Evolutionary conservation across 805 yeast species (phyloP).

Genomic region (Candida sithepensis): DNA sequence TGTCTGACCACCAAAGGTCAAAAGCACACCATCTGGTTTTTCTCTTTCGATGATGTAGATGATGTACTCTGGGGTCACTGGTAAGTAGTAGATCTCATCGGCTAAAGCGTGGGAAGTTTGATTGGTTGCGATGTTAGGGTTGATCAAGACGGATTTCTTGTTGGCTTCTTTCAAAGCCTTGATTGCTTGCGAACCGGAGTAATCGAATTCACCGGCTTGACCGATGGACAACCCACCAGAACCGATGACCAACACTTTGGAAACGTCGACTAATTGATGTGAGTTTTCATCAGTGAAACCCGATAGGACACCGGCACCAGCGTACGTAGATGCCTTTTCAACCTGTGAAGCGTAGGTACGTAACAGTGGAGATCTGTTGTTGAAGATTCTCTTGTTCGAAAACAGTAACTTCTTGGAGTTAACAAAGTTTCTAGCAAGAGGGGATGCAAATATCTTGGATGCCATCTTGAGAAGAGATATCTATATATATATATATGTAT

Average conservation of each 20-base stretch:
- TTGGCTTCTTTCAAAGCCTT: constrained; percentile 92
- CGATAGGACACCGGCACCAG: constrained; percentile 59
- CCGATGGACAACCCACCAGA: constrained; percentile 99
- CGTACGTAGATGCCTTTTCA: constrained; percentile 40
- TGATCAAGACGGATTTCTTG: constrained; percentile 79
- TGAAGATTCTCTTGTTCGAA: constrained; percentile 1
- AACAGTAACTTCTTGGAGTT: constrained; percentile 3
- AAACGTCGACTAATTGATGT: constrained; percentile 72
- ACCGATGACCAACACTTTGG: constrained; percentile 87
- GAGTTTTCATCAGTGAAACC: constrained; percentile 58
- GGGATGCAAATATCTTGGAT: constrained; percentile 7
- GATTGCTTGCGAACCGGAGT: constrained; percentile 98
- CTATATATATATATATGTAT: no score
- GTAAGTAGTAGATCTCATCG: constrained; percentile 91
- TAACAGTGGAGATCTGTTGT: not conserved
- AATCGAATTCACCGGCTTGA: constrained; percentile 99
- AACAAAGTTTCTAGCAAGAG: constrained; percentile 12
- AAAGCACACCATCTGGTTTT: constrained; percentile 90
- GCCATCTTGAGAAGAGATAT: constrained; percentile 9
- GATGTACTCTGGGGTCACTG: constrained; percentile 96
- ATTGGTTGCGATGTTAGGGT: constrained; percentile 95
- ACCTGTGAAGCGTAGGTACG: constrained; percentile 23
- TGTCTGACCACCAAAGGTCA: constrained; percentile 99
- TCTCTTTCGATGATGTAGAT: constrained; percentile 94
- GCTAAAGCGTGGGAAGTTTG: constrained; percentile 95